phyloP scores from a whole-genome alignment of 495 filamentous ascomycete genomes.

The Neurospora cerealis region DNA sequence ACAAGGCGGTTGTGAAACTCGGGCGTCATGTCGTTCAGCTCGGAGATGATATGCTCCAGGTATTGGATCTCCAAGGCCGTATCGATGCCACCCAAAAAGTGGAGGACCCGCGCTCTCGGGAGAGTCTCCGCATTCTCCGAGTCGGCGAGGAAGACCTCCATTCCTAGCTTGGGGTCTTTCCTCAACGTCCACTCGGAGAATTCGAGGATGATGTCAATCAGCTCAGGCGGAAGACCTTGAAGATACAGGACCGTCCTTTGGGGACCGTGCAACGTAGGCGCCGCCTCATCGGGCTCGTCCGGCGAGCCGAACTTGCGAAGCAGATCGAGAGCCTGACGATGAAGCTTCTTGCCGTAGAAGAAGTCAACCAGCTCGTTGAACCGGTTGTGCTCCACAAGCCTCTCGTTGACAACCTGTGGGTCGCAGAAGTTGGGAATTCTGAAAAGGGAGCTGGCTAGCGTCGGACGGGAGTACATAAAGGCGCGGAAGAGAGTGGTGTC shows the following conservation, averaged over 20 bases:
- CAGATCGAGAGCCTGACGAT: constrained; percentile 76
- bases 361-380: constrained; percentile 96
- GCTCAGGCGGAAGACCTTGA: constrained; percentile 73
- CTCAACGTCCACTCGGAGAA: constrained; percentile 82
- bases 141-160: constrained; percentile 92
- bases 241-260: constrained; percentile 82
- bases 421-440: constrained; percentile 97
- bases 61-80: constrained; percentile 64
- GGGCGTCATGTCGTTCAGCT: constrained; percentile 73
- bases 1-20: constrained; percentile 82
- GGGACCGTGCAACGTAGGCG: constrained; percentile 68
- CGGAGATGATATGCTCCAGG: constrained; percentile 81
- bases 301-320: constrained; percentile 73
- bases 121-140: constrained; percentile 90
- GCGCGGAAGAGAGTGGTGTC: constrained; percentile 91
- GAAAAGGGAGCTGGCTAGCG: constrained; percentile 80
- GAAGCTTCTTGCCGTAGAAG: constrained; percentile 87
- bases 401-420: constrained; percentile 87
- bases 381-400: constrained; percentile 75
- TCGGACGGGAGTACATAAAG: constrained; percentile 82
- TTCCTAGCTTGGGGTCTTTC: constrained; percentile 63
- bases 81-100: constrained; percentile 63
- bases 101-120: constrained; percentile 62
- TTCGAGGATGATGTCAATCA: constrained; percentile 85
- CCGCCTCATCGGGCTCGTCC: constrained; percentile 50